phyloP scores from a whole-genome alignment of 805 yeast species.

The Jamesozyma rosinii region DNA sequence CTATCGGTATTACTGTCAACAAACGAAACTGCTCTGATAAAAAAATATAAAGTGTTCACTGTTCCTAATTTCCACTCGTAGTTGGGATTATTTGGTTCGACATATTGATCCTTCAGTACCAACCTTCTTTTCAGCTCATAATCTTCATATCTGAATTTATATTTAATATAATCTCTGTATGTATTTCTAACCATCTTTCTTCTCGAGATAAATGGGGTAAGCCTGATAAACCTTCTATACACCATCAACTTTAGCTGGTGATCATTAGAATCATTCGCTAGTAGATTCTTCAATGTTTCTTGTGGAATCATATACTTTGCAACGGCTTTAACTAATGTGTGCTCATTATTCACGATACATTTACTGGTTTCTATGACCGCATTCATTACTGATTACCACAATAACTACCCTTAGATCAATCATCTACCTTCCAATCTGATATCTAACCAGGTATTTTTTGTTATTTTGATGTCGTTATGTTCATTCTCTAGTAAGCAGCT shows the following conservation, averaged over 20 bases:
- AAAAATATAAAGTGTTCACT: conserved; percentile 17
- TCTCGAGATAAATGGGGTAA: conserved; percentile 22
- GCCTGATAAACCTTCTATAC: conserved; percentile 24
- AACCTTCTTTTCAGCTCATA: conserved; percentile 15
- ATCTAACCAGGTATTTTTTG: background rate
- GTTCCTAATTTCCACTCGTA: conserved; percentile 2
- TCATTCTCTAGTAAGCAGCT: too few relatives aligned
- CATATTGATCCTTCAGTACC: conserved; percentile 5
- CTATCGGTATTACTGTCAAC: conserved; percentile 7
- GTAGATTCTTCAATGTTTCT: too few relatives aligned
- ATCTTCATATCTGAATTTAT: conserved; percentile 25
- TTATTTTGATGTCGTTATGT: too few relatives aligned
- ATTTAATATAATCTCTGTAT: conserved; percentile 21
- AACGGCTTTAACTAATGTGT: background rate
- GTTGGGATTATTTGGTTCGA: background rate
- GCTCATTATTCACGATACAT: background rate
- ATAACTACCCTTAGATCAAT: background rate
- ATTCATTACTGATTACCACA: background rate
- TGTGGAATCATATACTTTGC: conserved; percentile 1
- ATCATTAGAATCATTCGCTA: conserved; percentile 1
- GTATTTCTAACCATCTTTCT: conserved; percentile 20
- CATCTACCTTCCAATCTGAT: background rate
- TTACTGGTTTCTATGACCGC: background rate
- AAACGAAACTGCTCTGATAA: conserved; percentile 17
- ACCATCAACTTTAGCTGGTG: conserved; percentile 4